These are phyloP conservation scores for Mycena kentingensis DNA, from an alignment of 768 basidiomycete species.

Conservation along the genomic window DNA sequence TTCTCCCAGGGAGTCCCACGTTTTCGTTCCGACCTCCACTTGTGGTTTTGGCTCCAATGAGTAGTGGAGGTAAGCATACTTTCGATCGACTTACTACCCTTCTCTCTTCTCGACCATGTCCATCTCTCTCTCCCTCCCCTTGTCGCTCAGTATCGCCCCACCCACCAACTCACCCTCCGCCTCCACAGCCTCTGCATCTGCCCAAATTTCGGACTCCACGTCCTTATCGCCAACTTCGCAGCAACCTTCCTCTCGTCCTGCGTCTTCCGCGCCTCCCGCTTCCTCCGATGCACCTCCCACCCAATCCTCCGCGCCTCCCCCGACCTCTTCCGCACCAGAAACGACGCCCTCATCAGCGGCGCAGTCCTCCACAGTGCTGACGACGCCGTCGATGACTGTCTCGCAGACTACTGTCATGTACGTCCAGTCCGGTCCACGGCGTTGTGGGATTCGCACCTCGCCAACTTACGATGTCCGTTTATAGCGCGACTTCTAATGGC, in stretches of 20 bases:
- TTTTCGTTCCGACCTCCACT: too few relatives aligned
- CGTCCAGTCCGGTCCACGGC: background rate
- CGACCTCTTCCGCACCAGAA: slow-evolving; percentile 7
- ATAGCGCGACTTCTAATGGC: slow-evolving; percentile 15
- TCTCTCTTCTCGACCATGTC: background rate
- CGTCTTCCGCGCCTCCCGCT: background rate
- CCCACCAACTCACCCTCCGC: background rate
- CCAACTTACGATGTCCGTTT: background rate
- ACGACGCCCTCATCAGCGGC: slow-evolving; percentile 10
- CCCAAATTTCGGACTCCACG: background rate
- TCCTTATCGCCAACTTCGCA: background rate
- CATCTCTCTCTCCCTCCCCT: background rate
- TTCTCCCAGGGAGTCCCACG: too few relatives aligned
- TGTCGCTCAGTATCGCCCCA: background rate
- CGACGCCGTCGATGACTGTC: slow-evolving; percentile 11
- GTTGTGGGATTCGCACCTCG: background rate
- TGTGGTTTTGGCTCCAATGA: too few relatives aligned
- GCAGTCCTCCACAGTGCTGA: slow-evolving; percentile 11
- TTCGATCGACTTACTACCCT: too few relatives aligned
- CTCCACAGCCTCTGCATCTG: background rate
- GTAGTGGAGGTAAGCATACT: too few relatives aligned
- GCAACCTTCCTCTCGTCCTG: background rate
- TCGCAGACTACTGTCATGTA: slow-evolving; percentile 4
- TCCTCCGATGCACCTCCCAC: background rate
- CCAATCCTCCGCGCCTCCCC: slow-evolving; percentile 1